Percentiles rank a stretch among this genome's conserved stretches.
phyloP scores from a whole-genome alignment of 2,329 filamentous ascomycete species.

The Pseudogymnoascus sp. region DNA sequence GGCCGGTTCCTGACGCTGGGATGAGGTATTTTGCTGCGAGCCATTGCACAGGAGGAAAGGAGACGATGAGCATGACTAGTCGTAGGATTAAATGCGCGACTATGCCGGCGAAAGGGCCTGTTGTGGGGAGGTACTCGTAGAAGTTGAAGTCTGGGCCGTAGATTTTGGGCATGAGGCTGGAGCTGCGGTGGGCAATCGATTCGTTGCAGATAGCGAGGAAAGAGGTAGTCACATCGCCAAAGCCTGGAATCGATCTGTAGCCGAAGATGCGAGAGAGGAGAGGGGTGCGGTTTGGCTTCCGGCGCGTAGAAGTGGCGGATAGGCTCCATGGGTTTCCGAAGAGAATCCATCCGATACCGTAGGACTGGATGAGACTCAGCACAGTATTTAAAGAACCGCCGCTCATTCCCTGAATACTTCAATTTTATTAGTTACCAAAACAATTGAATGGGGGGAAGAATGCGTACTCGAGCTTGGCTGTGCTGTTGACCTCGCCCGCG shows the following conservation, averaged over 20 bases:
- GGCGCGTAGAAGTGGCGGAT: neutral
- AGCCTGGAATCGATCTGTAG: neutral
- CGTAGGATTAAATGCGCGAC: neutral
- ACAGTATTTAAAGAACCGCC: conserved; percentile 11
- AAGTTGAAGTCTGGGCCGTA: conserved; percentile 8
- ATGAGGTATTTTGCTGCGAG: neutral
- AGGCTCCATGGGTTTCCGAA: conserved; percentile 8
- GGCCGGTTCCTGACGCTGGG: neutral
- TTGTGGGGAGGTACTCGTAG: conserved; percentile 5
- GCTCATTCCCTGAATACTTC: conserved; percentile 12
- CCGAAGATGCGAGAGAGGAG: conserved; percentile 3
- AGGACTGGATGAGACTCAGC: conserved; percentile 11
- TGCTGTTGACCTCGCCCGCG: conserved; percentile 13
- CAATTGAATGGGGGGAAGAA: neutral
- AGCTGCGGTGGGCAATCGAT: conserved; percentile 13
- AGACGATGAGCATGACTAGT: neutral
- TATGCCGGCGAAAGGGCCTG: neutral
- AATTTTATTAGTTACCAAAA: neutral
- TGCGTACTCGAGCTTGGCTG: conserved; percentile 14
- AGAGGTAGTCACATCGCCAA: conserved; percentile 10
- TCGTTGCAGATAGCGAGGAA: conserved; percentile 14
- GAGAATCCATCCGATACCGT: conserved; percentile 11
- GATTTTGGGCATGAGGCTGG: conserved; percentile 2
- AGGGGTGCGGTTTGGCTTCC: neutral
- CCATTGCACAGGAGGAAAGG: neutral